Conservation (phyloP, 202 grass and related monocot genomes). For the Dendrocalamus latiflorus region DNA sequence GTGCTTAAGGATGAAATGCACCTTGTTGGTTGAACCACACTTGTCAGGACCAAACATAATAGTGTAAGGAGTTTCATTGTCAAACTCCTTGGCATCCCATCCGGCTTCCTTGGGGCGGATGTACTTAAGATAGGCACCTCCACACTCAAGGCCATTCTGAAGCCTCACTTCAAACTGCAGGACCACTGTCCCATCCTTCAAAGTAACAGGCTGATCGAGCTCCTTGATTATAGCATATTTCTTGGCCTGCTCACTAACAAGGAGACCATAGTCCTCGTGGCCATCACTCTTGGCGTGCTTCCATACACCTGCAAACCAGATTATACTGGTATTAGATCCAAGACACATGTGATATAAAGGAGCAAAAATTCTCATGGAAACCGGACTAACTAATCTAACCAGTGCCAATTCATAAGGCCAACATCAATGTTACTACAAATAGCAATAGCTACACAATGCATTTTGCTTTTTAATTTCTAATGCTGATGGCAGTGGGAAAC, state of each 20-base stretch:
- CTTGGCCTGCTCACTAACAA: conserved; percentile 66
- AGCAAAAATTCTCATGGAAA: too few relatives aligned
- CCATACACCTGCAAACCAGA: conserved; percentile 59
- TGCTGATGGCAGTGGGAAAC: background rate
- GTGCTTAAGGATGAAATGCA: conserved; percentile 94
- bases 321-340: background rate
- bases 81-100: conserved; percentile 73
- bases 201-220: conserved; percentile 52
- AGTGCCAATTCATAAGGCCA: background rate
- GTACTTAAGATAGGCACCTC: conserved; percentile 90
- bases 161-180: conserved; percentile 86
- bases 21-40: conserved; percentile 92
- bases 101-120: conserved; percentile 57
- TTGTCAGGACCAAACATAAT: conserved; percentile 99
- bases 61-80: conserved; percentile 77
- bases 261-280: conserved; percentile 89
- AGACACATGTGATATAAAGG: background rate
- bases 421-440: background rate
- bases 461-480: background rate
- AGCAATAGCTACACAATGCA: background rate
- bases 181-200: conserved; percentile 75
- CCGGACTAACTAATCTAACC: background rate
- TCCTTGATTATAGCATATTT: conserved; percentile 94
- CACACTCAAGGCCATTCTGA: conserved; percentile 91
- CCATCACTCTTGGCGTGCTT: conserved; percentile 89